Base-by-base conservation (phyloP, 306 rosid genomes). In the Rubus idaeus region DNA sequence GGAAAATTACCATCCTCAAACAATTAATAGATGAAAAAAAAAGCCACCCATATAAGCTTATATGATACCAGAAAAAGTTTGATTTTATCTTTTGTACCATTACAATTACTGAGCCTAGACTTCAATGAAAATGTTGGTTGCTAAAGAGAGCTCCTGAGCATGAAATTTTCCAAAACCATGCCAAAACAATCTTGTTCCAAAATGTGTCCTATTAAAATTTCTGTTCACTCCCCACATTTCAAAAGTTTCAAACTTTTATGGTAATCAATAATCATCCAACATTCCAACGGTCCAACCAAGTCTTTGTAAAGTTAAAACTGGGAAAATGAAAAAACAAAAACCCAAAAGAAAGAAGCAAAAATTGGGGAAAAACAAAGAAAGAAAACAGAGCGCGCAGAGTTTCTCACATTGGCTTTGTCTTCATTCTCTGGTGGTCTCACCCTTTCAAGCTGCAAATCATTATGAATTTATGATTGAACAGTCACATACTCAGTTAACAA, bases 361-460 rank as follows among this genome's bases (percentile, higher is more conserved):
- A 14, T 14, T 37, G 69, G n/a, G 70, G 8, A n/a, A 44, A 21
- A 14, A 51, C 37, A 49, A 35, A 20, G 40, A 41, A 16, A 47
- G 6, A 45, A 3, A 21, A 60, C 26, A 56, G 56, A 12, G 26
- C 20, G 45, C 4, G n/a, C 20, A 23, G 73, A 56, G 30, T 20
- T 61, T 69, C 76, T 81, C 73, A 72, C 83, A 39, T 71, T 70
- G 64, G 10, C 41, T 26, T 60, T 26, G 12, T n/a, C 23, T 61
- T 63, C 68, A 7, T 23, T 23, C 71, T 71, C 67, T 14, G 71
- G 37, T 68, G 5, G 68, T 73, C 37, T 55, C n/a, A 13, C 23
- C 57, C 47, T 41, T 52, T 56, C 69, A 37, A 46, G 51, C 87
- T 83, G 86, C 41, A 62, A 51, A 21, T 12, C 42, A 14, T 49